Conservation (phyloP, 1,284 basidiomycete species). For the Cutaneotrichosporon mucoides region DNA sequence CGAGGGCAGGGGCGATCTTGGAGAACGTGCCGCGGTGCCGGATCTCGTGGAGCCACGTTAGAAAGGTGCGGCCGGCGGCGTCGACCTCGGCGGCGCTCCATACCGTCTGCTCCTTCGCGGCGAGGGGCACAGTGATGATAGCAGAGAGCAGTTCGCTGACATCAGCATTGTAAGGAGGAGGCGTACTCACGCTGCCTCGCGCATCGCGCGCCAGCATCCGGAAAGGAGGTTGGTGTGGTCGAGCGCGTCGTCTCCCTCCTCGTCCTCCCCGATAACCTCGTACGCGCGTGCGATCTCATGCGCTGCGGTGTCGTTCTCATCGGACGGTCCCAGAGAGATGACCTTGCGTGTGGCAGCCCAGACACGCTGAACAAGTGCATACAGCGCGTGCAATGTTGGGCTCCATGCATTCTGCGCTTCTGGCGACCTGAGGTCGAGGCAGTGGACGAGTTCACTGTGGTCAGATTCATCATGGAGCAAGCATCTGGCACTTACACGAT, state of each 20-base stretch:
- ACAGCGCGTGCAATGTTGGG: slow-evolving; percentile 25
- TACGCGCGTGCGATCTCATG: slow-evolving; percentile 48
- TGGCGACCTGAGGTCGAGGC: slow-evolving; percentile 15
- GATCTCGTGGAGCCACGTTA: slow-evolving; percentile 47
- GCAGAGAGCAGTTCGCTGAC: slow-evolving; percentile 38
- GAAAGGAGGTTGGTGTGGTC: slow-evolving; percentile 43
- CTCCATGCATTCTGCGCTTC: slow-evolving; percentile 23
- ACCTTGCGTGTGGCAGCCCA: slow-evolving; percentile 42
- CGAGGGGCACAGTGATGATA: slow-evolving; percentile 27
- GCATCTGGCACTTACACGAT: slow-evolving; percentile 26
- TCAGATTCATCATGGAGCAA: background rate
- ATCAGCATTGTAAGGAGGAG: background rate
- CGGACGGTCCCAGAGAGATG: slow-evolving; percentile 32
- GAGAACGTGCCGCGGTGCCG: slow-evolving; percentile 48
- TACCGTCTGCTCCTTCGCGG: slow-evolving; percentile 16
- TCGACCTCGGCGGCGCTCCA: slow-evolving; percentile 36
- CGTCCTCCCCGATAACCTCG: slow-evolving; percentile 34
- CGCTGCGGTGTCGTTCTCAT: slow-evolving; percentile 25
- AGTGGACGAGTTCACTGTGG: slow-evolving; percentile 26
- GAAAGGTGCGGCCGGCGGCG: slow-evolving; percentile 33
- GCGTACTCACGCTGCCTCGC: slow-evolving; percentile 40
- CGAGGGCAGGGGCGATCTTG: slow-evolving; percentile 39
- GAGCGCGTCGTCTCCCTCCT: slow-evolving; percentile 27
- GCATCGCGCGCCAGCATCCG: slow-evolving; percentile 47
- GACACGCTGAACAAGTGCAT: slow-evolving; percentile 29